These are phyloP conservation scores for Salix brachista DNA, from an alignment of 345 rosid species.

Conservation along the genomic window DNA sequence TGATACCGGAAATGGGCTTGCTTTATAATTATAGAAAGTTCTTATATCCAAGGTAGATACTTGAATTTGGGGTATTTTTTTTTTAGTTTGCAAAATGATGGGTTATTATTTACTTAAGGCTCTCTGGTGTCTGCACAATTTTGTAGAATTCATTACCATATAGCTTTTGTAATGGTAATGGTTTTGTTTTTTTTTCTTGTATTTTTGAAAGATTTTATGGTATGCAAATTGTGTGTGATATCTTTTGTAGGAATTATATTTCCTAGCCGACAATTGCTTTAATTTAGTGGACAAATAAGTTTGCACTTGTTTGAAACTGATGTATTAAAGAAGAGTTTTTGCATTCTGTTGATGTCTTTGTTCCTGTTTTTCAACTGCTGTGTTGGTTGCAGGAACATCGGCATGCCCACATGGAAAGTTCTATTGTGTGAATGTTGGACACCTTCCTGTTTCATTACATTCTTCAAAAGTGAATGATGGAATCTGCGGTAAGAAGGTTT, in stretches of 20 bases:
- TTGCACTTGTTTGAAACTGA: background rate
- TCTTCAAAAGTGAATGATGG: conserved; percentile 97
- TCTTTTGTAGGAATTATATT: background rate
- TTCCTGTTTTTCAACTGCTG: background rate
- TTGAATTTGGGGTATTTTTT: background rate
- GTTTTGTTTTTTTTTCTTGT: background rate
- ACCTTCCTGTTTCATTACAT: conserved; percentile 48
- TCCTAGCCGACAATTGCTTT: background rate
- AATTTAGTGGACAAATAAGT: background rate
- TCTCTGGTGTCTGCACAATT: too few relatives aligned
- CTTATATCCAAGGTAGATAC: background rate
- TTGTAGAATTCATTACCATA: too few relatives aligned
- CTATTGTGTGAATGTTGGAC: conserved; percentile 78
- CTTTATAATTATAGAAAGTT: too few relatives aligned
- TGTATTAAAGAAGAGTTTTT: background rate
- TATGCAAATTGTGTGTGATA: background rate
- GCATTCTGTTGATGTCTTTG: background rate
- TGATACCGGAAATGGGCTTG: too few relatives aligned
- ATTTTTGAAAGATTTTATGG: background rate
- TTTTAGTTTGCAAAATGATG: background rate
- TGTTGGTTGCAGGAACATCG: conserved; percentile 60
- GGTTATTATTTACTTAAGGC: background rate
- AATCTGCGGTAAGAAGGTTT: conserved; percentile 63
- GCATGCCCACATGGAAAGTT: conserved; percentile 86
- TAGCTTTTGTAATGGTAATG: too few relatives aligned